Evolutionary conservation across 2,329 filamentous ascomycete species (phyloP).

Genomic region (Triangularia setosa): DNA sequence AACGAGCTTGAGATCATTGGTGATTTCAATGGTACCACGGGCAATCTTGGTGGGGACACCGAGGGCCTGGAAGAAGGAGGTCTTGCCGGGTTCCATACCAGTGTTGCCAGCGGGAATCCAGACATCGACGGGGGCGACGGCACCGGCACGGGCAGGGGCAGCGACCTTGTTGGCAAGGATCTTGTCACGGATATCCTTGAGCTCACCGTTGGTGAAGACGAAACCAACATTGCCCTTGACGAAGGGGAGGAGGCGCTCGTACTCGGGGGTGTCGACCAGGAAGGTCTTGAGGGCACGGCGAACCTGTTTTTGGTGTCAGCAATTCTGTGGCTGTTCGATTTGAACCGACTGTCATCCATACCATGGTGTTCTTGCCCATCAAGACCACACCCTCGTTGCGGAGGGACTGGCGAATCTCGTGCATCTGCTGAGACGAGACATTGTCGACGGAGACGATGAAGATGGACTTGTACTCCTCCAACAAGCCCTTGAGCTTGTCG

Average conservation of each 20-base stretch:
- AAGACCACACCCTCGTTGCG: constrained; percentile 90
- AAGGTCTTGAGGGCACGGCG: constrained; percentile 98
- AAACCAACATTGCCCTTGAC: constrained; percentile 98
- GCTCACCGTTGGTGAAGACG: constrained; percentile 97
- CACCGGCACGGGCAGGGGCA: constrained; percentile 96
- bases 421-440: constrained; percentile 99
- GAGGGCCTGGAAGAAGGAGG: constrained; percentile 99
- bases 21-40: constrained; percentile 99
- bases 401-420: constrained; percentile 95
- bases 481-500: constrained; percentile 97
- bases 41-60: constrained; percentile 99
- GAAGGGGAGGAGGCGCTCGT: constrained; percentile 93
- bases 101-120: constrained; percentile 98
- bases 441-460: constrained; percentile 98
- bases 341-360: constrained; percentile 38
- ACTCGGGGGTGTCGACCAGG: constrained; percentile 85
- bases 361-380: constrained; percentile 99
- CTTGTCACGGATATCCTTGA: constrained; percentile 89
- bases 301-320: constrained; percentile 50
- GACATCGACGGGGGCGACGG: constrained; percentile 88
- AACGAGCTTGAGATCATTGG: constrained; percentile 94
- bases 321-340: neutral
- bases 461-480: constrained; percentile 94
- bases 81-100: constrained; percentile 99
- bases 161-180: constrained; percentile 97